A percentile compares a stretch with the other conserved stretches of the same genome.
These are phyloP conservation scores for Nothophytophthora sp. DNA, from an alignment of 352 stramenopile genomes.

Conservation along the genomic window DNA sequence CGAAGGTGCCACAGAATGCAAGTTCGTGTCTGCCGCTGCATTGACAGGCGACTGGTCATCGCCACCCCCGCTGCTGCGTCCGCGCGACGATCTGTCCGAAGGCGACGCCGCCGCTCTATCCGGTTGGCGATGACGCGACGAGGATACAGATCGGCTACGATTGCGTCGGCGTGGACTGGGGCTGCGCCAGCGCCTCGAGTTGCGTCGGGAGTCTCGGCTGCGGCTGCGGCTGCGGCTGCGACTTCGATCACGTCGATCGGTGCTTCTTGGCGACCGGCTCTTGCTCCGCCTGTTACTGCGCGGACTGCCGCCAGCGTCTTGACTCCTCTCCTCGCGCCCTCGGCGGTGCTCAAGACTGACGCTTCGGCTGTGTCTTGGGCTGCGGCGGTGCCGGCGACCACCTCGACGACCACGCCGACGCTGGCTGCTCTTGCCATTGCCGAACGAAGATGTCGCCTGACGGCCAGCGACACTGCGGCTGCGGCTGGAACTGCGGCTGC, in stretches of 20 bases:
- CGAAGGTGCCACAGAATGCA: background rate
- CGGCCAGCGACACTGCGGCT: slow-evolving; percentile 14
- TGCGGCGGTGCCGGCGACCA: slow-evolving; percentile 2
- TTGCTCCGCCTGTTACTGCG: slow-evolving; percentile 12
- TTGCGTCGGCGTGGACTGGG: slow-evolving; percentile 7
- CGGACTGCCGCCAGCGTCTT: slow-evolving; percentile 1
- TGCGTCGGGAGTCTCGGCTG: slow-evolving; percentile 1
- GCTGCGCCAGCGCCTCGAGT: slow-evolving; percentile 7
- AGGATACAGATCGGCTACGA: slow-evolving; percentile 19
- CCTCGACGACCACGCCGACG: background rate
- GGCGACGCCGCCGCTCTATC: slow-evolving; percentile 8
- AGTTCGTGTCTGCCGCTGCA: background rate
- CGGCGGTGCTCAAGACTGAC: slow-evolving; percentile 18
- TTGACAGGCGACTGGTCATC: slow-evolving; percentile 7
- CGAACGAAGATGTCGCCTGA: background rate
- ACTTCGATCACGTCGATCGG: slow-evolving; percentile 1
- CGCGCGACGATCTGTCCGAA: slow-evolving; percentile 18
- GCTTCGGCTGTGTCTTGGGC: slow-evolving; percentile 12
- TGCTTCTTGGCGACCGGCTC: slow-evolving; percentile 15
- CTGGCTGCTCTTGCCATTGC: background rate
- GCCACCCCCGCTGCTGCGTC: slow-evolving; percentile 12
- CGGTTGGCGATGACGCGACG: slow-evolving; percentile 11
- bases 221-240: background rate
- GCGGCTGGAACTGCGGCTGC: slow-evolving; percentile 6
- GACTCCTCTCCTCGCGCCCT: background rate